A percentile compares a stretch with the other conserved stretches of the same genome.
phyloP scores from a whole-genome alignment of 768 basidiomycete genomes.

The Cubamyces lactineus region DNA sequence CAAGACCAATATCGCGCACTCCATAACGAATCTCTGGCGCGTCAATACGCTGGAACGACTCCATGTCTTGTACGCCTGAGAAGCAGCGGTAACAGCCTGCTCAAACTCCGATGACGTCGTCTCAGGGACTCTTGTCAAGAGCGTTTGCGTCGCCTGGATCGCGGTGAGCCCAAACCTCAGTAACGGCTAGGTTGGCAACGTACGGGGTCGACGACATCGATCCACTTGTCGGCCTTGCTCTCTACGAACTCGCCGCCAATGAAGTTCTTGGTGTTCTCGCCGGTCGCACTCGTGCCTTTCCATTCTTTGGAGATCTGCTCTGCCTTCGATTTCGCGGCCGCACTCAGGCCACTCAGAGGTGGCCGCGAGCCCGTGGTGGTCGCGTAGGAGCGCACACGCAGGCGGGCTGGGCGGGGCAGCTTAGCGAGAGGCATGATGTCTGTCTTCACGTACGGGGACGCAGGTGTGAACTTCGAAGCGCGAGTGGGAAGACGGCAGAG shows the following conservation, averaged over 20 bases:
- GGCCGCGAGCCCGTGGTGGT: conserved; percentile 30
- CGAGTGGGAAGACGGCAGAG: not conserved
- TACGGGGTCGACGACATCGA: conserved; percentile 90
- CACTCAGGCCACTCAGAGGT: conserved; percentile 51
- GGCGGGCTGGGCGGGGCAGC: conserved; percentile 19
- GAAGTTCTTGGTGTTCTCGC: conserved; percentile 90
- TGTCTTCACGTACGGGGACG: not conserved
- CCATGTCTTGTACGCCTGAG: conserved; percentile 88
- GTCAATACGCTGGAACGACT: conserved; percentile 81
- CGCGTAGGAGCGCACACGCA: conserved; percentile 31
- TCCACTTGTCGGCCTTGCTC: conserved; percentile 76
- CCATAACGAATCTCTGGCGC: conserved; percentile 85
- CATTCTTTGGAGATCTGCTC: conserved; percentile 74
- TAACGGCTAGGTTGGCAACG: conserved; percentile 33
- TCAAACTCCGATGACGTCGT: conserved; percentile 82
- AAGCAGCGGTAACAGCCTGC: conserved; percentile 81
- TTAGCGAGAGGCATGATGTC: conserved; percentile 21
- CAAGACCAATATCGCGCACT: conserved; percentile 58
- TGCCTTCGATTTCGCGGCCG: conserved; percentile 61
- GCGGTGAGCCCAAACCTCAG: not conserved
- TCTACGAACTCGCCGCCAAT: conserved; percentile 90
- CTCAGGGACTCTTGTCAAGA: conserved; percentile 89
- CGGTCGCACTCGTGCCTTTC: conserved; percentile 85
- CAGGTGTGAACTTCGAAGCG: not conserved
- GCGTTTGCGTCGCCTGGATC: conserved; percentile 81